Conservation (phyloP, 106 monocot genomes). For the Iris macrosiphon region DNA sequence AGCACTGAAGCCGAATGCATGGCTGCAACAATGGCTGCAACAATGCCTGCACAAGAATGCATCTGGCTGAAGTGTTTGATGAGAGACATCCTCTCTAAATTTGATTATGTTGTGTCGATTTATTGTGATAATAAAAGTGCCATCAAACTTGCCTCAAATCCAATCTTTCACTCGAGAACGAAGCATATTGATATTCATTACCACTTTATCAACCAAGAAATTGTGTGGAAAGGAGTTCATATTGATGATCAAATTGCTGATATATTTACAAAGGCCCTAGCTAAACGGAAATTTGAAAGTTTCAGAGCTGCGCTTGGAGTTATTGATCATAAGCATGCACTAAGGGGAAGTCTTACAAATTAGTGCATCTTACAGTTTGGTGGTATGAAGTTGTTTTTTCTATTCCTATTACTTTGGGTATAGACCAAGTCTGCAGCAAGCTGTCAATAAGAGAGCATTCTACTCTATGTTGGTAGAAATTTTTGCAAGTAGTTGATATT, state of each 20-base stretch:
- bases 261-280: conserved; percentile 2
- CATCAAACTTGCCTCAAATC: no score
- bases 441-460: no score
- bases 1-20: background rate
- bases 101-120: background rate
- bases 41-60: conserved; percentile 4
- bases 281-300: no score
- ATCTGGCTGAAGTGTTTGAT: background rate
- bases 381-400: no score
- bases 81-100: background rate
- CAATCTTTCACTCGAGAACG: no score
- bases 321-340: background rate
- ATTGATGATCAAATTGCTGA: background rate
- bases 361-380: no score
- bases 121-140: background rate
- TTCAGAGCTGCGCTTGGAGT: background rate
- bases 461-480: no score
- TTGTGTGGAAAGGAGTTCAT: background rate
- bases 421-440: no score
- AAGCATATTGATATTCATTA: no score
- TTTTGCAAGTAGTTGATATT: no score
- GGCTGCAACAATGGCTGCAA: background rate
- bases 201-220: no score
- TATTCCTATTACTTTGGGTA: no score
- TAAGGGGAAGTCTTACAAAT: background rate